Evolutionary conservation across 179 eudicot genomes (phyloP), one percentile per base, ranked within the genome.

Genomic region (Silene noctiflora): DNA sequence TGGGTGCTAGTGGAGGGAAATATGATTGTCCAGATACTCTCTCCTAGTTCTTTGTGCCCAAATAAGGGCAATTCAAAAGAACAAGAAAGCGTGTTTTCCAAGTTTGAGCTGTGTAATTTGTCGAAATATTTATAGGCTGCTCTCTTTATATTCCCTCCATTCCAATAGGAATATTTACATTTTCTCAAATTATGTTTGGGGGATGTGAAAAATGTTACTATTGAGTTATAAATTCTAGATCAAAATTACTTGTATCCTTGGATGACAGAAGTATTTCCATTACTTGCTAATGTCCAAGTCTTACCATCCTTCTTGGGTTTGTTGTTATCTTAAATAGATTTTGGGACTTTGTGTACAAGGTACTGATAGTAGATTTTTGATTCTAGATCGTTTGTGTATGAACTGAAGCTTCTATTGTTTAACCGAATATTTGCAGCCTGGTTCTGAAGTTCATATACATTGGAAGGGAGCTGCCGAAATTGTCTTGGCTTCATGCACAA

Each of bases 381-480:
- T 66, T n/a, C 27, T 8, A 10, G 7, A 20, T 65, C 35, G 24
- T 71, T 25, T 25, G 46, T 75, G 46, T 46, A 56, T 55, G 69
- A 35, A 53, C 62, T 72, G 66, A 48, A 48, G 53, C 39, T 21
- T 1, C 2, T 27, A 11, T 25, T 31, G 14, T 25, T 69, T 29
- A 17, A 35, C 33, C 21, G 7, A n/a, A n/a, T 55, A 33, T 76
- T 16, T 82, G 86, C 85, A 93, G 98, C 60, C 84, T 31, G 81
- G 84, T 80, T 87, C 90, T 62, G 85, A 82, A 75, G 81, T 89
- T 71, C 98, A 75, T 81, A 76, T 94, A 67, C 98, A 94, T 72
- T 94, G 98, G 98, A 94, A 94, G 82, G 98, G 98, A 63, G 98
- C 98, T 84, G 97, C 98, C 65, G 98, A 91, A 83, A 85, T 94